These are phyloP conservation scores for Baorangia bicolor DNA, from an alignment of 768 basidiomycete genomes.

Conservation along the genomic window DNA sequence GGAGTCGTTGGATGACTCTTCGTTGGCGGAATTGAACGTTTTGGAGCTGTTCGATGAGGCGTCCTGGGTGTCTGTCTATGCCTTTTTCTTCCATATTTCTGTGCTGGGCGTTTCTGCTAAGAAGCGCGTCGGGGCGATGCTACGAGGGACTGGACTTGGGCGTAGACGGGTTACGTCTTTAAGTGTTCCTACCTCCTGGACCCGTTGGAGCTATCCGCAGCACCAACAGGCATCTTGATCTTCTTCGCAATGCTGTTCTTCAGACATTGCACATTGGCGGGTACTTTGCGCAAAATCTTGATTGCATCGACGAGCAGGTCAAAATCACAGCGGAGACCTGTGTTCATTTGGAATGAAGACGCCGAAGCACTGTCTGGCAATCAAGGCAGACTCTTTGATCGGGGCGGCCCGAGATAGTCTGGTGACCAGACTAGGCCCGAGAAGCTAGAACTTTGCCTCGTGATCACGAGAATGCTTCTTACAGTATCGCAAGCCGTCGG, in stretches of 20 bases:
- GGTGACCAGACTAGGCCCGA: too few relatives aligned
- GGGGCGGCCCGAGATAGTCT: neutral
- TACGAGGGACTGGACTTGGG: neutral
- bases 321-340: neutral
- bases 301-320: neutral
- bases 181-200: neutral
- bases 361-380: neutral
- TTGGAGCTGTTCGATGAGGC: slow-evolving; percentile 29
- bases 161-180: neutral
- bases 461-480: neutral
- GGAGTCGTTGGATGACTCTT: slow-evolving; percentile 26
- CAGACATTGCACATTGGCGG: neutral
- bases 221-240: neutral
- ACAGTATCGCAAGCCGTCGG: too few relatives aligned
- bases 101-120: neutral
- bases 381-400: neutral
- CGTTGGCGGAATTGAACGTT: slow-evolving; percentile 24
- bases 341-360: neutral
- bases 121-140: neutral
- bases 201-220: neutral
- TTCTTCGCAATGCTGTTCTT: neutral
- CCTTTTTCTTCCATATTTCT: neutral
- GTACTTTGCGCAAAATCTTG: neutral
- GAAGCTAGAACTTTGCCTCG: neutral
- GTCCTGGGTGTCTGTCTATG: slow-evolving; percentile 8